Evolutionary conservation across 2,329 filamentous ascomycete species (phyloP), one percentile per base, ranked within the genome.

Genomic region (Diaporthe australafricana): DNA sequence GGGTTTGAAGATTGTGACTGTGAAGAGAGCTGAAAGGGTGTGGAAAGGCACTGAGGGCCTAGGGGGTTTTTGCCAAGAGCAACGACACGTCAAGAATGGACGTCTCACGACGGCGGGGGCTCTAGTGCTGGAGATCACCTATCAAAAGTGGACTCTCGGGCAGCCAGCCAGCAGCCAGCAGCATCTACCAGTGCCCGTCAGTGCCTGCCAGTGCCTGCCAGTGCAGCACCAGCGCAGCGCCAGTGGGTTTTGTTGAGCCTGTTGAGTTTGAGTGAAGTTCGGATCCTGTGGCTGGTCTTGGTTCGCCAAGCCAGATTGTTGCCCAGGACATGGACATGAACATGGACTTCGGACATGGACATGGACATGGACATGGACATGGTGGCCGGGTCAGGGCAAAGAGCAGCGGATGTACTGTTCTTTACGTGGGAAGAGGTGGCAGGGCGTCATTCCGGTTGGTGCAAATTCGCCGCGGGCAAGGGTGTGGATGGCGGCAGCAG

Each of bases 81-180:
- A 40, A 52, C 67, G 67, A 57, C 53, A 56, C 67, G 67, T 69
- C 53, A 40, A 69, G 53, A 57, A 48, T 69, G 32, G 67, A 42
- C 56, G 56, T 50, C 42, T 50, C 53, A n/a, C 42, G 8, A 30
- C 42, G 47, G 47, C 20, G 38, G 53, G 53, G n/a, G n/a, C n/a
- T n/a, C n/a, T n/a, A 38, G 22, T 16, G 35, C 27, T 22, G 20
- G 45, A 42, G 67, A 45, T 60, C 53, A 35, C 20, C 53, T 69
- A 69, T 60, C 53, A 69, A 69, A 52, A 69, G 42, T 57, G 38
- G 66, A 50, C 45, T 50, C 45, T 65, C 60, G 60, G 60, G 60
- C 60, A 65, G 60, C 60, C 40, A 47, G 57, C 30, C 57, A 32
- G 42, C 16, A 47, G 16, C 40, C 30, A 63, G 60, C 32, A 35